phyloP scores from a whole-genome alignment of 306 rosid genomes.

The Lupinus albus region DNA sequence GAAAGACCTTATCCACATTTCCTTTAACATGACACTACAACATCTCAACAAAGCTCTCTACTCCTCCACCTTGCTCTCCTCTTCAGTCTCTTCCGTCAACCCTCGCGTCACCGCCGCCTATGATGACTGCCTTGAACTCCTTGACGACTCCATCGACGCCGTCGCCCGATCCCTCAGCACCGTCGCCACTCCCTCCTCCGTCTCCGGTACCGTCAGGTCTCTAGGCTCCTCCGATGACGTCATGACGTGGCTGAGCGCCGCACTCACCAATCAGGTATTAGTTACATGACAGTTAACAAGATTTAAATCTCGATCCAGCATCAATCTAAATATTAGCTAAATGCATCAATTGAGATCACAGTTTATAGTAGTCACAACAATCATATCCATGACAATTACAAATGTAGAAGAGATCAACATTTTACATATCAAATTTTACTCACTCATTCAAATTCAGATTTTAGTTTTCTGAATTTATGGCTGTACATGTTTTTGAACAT shows the following conservation, averaged over 20 bases:
- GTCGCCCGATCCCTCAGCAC: slow-evolving; percentile 58
- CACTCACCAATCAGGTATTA: slow-evolving; percentile 64
- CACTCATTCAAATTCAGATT: too few relatives aligned
- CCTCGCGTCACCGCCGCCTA: slow-evolving; percentile 62
- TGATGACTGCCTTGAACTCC: slow-evolving; percentile 81
- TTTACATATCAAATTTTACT: too few relatives aligned
- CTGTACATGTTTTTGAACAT: too few relatives aligned
- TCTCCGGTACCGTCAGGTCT: neutral
- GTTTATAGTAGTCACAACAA: too few relatives aligned
- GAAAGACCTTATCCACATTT: slow-evolving; percentile 80
- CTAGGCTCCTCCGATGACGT: slow-evolving; percentile 52
- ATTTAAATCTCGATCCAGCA: too few relatives aligned
- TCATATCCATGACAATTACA: too few relatives aligned
- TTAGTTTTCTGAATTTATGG: too few relatives aligned
- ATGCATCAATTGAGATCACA: too few relatives aligned
- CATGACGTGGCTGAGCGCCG: slow-evolving; percentile 86
- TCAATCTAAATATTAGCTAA: too few relatives aligned
- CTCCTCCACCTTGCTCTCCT: slow-evolving; percentile 52
- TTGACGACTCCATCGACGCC: slow-evolving; percentile 76
- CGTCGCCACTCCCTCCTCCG: slow-evolving; percentile 21
- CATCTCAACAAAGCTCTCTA: slow-evolving; percentile 66
- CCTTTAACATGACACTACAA: slow-evolving; percentile 80
- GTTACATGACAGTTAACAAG: too few relatives aligned
- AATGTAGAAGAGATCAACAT: too few relatives aligned
- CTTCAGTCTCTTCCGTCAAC: slow-evolving; percentile 23